Conservation (phyloP, 441 rosid genomes). For the Omphalea diandra region DNA sequence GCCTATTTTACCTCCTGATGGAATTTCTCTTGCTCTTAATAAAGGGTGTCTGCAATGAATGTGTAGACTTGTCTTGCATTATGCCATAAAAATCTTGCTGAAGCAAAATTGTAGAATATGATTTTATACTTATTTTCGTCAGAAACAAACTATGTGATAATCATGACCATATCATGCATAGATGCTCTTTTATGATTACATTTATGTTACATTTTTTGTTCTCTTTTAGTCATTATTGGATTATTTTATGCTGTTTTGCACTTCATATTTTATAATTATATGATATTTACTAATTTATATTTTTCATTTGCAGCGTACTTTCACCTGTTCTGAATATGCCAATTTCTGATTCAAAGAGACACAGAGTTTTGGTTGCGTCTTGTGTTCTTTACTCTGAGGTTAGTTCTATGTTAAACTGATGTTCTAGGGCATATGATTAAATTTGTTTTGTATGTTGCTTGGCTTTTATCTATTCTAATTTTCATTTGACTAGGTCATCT, state of each 20-base stretch:
- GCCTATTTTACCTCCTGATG: not conserved
- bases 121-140: not conserved
- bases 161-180: constrained; percentile 11
- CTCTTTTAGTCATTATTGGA: not conserved
- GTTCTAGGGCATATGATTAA: constrained; percentile 14
- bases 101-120: not conserved
- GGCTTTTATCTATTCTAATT: no score
- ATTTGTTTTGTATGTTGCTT: no score
- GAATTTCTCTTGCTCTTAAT: not conserved
- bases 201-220: not conserved
- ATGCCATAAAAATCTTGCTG: not conserved
- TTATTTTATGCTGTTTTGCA: constrained; percentile 5
- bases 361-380: constrained; percentile 95
- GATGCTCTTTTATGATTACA: constrained; percentile 3
- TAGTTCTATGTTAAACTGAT: constrained; percentile 40
- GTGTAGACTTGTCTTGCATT: not conserved
- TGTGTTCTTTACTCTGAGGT: constrained; percentile 99
- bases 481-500: no score
- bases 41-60: not conserved
- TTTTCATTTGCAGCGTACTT: constrained; percentile 72
- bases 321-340: constrained; percentile 99
- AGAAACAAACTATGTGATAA: not conserved
- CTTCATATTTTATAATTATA: constrained; percentile 20
- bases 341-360: constrained; percentile 96
- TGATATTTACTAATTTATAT: constrained; percentile 30